Base-by-base conservation (phyloP, 2,329 filamentous ascomycete genomes). In the Pseudocercospora cruenta region DNA sequence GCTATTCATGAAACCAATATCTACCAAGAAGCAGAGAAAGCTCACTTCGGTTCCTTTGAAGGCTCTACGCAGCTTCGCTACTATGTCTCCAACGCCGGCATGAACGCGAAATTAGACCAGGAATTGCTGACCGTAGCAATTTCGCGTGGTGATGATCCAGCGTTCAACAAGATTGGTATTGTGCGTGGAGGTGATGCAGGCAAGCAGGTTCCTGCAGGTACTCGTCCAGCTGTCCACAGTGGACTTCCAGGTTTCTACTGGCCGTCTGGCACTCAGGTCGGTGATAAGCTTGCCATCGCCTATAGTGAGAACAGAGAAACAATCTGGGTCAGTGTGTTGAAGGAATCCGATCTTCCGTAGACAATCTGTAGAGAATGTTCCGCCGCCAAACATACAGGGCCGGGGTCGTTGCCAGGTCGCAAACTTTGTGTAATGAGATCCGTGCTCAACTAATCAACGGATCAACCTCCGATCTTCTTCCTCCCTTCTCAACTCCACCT, bases 301-400 rank as follows among this genome's bases (percentile, higher is more conserved):
- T 66, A 66, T 6, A 66, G 64, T 39, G 64, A 66, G 60, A 62
- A 62, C 19, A 58, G 64, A 53, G 26, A 62, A 21, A 55, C 49
- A 1, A 66, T 66, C n/a, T 66, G 64, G 64, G 64, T 66, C 4
- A 66, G 64, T 16, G 59, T 66, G 24, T 10, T 66, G 4, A 19
- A 66, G 28, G 36, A 58, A 16, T 19, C 51, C 19, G 60, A 66
- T n/a, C 28, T 66, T 24, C 64, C 64, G 12, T 66, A 62, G 54
- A 59, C 28, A 54, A 24, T 99, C n/a, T 82, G 86, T 8, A 87
- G 86, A 31, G 28, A 31, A 31, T 31, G 4, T 31, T 31, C 28
- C 28, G 28, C 28, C 28, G 28, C 28, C 28, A 31, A 31, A 6
- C 28, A 31, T 31, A 31, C 28, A 36, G 8, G 33, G 33, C 33